These are phyloP conservation scores for Cairneyella variabilis DNA, from an alignment of 495 filamentous ascomycete species.

Conservation along the genomic window DNA sequence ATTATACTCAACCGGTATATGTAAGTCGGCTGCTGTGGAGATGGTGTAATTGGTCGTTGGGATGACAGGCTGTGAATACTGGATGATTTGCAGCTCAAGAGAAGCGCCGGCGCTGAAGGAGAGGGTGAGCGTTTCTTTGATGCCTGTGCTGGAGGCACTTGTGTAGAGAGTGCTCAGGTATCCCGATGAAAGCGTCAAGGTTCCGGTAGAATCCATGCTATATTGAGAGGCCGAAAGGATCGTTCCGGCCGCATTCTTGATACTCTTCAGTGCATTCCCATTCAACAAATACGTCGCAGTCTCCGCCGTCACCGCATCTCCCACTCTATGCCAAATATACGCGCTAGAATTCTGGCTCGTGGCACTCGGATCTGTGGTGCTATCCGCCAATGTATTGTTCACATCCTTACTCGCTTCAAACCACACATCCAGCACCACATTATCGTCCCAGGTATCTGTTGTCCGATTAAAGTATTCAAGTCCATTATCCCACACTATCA, in stretches of 20 bases:
- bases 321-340: slow-evolving; percentile 51
- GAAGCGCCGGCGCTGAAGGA: slow-evolving; percentile 46
- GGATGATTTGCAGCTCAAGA: slow-evolving; percentile 42
- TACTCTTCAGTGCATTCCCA: slow-evolving; percentile 47
- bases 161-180: slow-evolving; percentile 45
- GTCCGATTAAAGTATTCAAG: slow-evolving; percentile 42
- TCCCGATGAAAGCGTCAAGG: slow-evolving; percentile 42
- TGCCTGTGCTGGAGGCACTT: slow-evolving; percentile 34
- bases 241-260: slow-evolving; percentile 36
- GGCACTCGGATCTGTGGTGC: slow-evolving; percentile 43
- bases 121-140: slow-evolving; percentile 47
- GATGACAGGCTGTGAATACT: slow-evolving; percentile 46
- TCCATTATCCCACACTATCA: slow-evolving; percentile 59
- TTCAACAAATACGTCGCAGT: slow-evolving; percentile 48
- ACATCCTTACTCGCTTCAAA: slow-evolving; percentile 39
- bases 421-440: slow-evolving; percentile 42
- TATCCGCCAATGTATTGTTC: slow-evolving; percentile 49
- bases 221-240: slow-evolving; percentile 35
- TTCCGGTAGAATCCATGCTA: slow-evolving; percentile 39
- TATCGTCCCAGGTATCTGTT: slow-evolving; percentile 46
- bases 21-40: slow-evolving; percentile 36
- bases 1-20: slow-evolving; percentile 50
- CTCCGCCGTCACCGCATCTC: slow-evolving; percentile 38
- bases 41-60: slow-evolving; percentile 30
- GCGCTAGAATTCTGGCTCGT: slow-evolving; percentile 45